Base-by-base conservation (phyloP, 495 filamentous ascomycete genomes). In the Oidiodendron maius region DNA sequence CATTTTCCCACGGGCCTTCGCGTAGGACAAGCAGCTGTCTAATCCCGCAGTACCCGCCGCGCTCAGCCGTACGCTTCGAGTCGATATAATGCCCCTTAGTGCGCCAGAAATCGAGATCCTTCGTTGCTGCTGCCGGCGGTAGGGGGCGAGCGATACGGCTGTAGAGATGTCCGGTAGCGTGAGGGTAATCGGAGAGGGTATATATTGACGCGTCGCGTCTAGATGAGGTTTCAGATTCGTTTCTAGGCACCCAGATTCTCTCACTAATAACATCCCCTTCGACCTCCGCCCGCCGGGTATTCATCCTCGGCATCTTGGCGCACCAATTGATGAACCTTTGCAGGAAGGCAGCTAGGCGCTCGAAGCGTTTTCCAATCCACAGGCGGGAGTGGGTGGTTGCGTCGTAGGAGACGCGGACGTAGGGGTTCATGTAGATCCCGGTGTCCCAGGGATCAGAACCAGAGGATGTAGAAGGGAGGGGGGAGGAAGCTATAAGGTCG, bases 371-470 rank as follows among this genome's bases (percentile, higher is more conserved):
- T 3, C 74, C 75, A 21, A 73, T 59, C 13, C 68, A 62, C 2
- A 86, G 62, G 75, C 75, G 83, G 1, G 68, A 64, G 10, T 83
- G 67, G 0, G 80, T 77, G 2, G 46, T 48, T 18, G 64, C 55
- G 25, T 72, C 68, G 51, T 89, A 88, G 1, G 84, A 80, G 21
- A 82, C 77, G 10, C 84, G 75, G n/a, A 88, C 71, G 49, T 74
- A 87, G 2, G 84, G 84, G 48, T 89, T 89, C 68, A 86, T 72
- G 57, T 81, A 87, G 44, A 85, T 78, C 0, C 77, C 76, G 2
- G 72, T 74, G 40, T 80, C 75, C 1, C 62, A 61, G 28, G 37
- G 9, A 16, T 36, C 23, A 46, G 21, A 15, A 13, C 21, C 28
- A 23, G 22, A 3, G 9, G 55, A 24, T 11, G 22, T 28, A 38